These are phyloP conservation scores for Cornus florida DNA, from an alignment of 148 eudicot species.

Conservation along the genomic window DNA sequence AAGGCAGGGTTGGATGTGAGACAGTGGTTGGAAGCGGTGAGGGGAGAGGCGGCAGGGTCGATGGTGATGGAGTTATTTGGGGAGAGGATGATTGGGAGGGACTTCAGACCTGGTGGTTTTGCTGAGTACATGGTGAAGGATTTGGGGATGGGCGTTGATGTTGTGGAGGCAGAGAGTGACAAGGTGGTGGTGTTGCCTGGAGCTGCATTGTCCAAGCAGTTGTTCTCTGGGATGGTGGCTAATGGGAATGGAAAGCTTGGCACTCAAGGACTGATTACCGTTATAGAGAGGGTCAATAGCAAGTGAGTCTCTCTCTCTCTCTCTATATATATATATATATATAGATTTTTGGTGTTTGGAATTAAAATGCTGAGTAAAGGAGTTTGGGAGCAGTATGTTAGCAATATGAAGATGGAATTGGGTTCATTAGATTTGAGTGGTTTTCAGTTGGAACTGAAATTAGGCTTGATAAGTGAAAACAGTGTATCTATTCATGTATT, in stretches of 20 bases:
- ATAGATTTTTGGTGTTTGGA: no score
- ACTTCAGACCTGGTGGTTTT: constrained; percentile 81
- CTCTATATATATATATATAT: no score
- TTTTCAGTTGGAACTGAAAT: no score
- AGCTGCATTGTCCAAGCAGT: constrained; percentile 70
- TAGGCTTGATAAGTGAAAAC: no score
- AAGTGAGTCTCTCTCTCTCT: constrained; percentile 18
- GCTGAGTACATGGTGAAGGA: constrained; percentile 94
- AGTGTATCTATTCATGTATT: no score
- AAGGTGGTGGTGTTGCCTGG: constrained; percentile 67
- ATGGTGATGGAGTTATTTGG: constrained; percentile 86
- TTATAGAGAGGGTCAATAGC: constrained; percentile 81
- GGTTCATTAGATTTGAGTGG: no score
- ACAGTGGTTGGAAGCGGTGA: constrained; percentile 65
- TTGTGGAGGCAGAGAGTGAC: constrained; percentile 45
- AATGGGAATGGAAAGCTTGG: constrained; percentile 91
- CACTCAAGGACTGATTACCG: constrained; percentile 68
- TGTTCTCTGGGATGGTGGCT: constrained; percentile 82
- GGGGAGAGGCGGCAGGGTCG: constrained; percentile 73
- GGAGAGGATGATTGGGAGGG: constrained; percentile 66
- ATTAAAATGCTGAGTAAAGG: no score
- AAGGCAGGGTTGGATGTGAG: constrained; percentile 55
- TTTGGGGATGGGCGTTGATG: constrained; percentile 85
- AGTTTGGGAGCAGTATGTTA: no score
- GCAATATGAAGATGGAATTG: no score